Evolutionary conservation across 352 stramenopile species (phyloP), one percentile per base, ranked within the genome.

Genomic region (Globisporangium irregulare): DNA sequence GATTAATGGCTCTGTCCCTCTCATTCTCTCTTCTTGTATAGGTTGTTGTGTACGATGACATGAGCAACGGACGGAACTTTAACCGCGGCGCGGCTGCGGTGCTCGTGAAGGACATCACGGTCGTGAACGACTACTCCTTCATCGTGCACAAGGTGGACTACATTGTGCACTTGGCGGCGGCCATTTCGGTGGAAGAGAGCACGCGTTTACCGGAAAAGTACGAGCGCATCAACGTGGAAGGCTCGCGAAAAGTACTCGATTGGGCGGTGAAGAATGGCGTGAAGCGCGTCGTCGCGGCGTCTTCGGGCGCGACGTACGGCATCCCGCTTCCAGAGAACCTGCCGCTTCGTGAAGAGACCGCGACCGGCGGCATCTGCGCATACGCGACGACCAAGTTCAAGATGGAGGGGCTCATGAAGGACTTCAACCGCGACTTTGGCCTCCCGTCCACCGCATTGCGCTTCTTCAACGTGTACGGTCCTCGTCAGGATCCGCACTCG

Each of bases 1-100:
- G 10, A 32, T 55, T 5, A 1, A 41, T 10, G 10, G 57, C 8
- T 46, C 10, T 55, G 34, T 46, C 24, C 25, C 62, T 51, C 25
- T 29, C 29, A 32, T 12, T 36, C n/a, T 27, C 10, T n/a, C 22
- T 15, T 51, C 14, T 22, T 18, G 43, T 12, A 9, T 50, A 92
- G 84, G 87, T 94, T 14, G 82, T 95, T 18, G 82, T 95, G 53
- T 94, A 92, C 67, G 87, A 95, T 59, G 86, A 95, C 71, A 94
- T 94, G 87, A 95, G 87, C 76, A 95, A 95, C 67, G 87, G 87
- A 61, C 88, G 87, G 66, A 95, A 95, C 68, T 93, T 94, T 48
- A 92, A 95, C 72, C 81, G 82, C 14, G 83, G 75, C 36, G 69
- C 77, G n/a, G 81, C 86, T 4, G 82, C 86, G 6, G 81, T 95